Base-by-base conservation (phyloP, 1,284 basidiomycete genomes). In the Sanghuangporus weigelae region DNA sequence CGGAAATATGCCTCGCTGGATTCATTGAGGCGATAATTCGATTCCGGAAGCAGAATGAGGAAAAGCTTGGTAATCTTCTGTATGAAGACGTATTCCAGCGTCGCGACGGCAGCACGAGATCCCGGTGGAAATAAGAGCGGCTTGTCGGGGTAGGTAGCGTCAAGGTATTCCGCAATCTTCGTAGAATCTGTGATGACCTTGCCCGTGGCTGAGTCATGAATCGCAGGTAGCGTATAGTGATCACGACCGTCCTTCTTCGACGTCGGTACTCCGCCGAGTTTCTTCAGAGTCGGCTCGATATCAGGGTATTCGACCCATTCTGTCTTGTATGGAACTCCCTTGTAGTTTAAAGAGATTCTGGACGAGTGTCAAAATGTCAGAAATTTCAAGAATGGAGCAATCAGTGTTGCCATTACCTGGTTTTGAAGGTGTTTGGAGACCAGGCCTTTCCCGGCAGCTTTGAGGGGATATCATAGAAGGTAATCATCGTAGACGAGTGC, bases 1-100 rank as follows among this genome's bases (percentile, higher is more conserved):
- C 75, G 69, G 69, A 78, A 81, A 68, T 79, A 80, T 50, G 67
- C 72, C 63, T 69, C 67, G 67, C 76, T 76, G n/a, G 55, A 65
- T 23, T 73, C 71, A 60, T 71, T 76, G 19, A 65, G 57, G 50
- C 39, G 31, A 7, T 23, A 36, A 23, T 46, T 48, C 36, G 36
- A n/a, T 4, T 54, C 53, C 16, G 26, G 14, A 10, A 50, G 55
- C 39, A 62, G 39, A 42, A 65, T 40, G 19, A 31, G 42, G 31
- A 26, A 35, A 38, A 46, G 11, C 14, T 56, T 23, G 16, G 3
- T 5, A 26, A 50, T 10, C 4, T 10, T 23, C 35, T 36, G 39
- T n/a, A 35, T 14, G 44, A 59, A 59, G 26, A 57, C 51, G 23
- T 42, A 12, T 14, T 50, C 31, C n/a, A 62, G 49, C 16, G 55